Base-by-base conservation (phyloP, 2,329 filamentous ascomycete genomes). In the Aureobasidium zeae region DNA sequence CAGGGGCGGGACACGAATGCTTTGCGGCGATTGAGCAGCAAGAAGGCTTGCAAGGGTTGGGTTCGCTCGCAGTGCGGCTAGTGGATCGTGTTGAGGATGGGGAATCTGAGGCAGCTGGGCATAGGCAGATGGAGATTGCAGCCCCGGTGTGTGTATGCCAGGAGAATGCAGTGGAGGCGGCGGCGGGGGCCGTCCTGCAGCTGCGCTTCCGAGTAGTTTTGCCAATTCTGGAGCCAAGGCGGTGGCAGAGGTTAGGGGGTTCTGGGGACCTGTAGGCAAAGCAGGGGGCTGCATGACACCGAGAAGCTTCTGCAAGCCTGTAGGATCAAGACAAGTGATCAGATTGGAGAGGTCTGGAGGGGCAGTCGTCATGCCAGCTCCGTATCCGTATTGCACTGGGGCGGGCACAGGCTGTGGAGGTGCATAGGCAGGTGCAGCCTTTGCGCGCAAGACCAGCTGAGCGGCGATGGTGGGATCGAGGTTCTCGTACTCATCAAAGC, bases 401-500 rank as follows among this genome's bases (percentile, higher is more conserved):
- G 63, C 45, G 56, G 61, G 51, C 52, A 63, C 45, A 55, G 61
- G 51, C 51, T 41, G 37, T 60, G 53, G 58, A 54, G 55, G 54
- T 34, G 41, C 17, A 44, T 44, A 16, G 57, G 57, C 64, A 12
- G 66, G 55, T 17, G 52, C 47, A 50, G 71, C 63, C 60, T 84
- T 88, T 39, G 81, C 76, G 47, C 86, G 77, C 30, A 81, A 61
- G 46, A 94, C 83, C 12, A 96, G 76, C 53, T 93, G 85, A 12
- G 83, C 85, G 3, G 85, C 86, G 33, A 87, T 79, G 5, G 69
- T 63, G 0, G 87, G 83, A 25, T 93, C 83, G 2, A 95, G 72
- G 53, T 88, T 80, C 46, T 83, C 76, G 59, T 96, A 96, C 59
- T 93, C 83, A 54, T 94, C 85, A 58, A 86, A 95, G 31, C 79